Evolutionary conservation across 495 filamentous ascomycete species (phyloP), one percentile per base, ranked within the genome.

Genomic region (Aspergillus ostianus): DNA sequence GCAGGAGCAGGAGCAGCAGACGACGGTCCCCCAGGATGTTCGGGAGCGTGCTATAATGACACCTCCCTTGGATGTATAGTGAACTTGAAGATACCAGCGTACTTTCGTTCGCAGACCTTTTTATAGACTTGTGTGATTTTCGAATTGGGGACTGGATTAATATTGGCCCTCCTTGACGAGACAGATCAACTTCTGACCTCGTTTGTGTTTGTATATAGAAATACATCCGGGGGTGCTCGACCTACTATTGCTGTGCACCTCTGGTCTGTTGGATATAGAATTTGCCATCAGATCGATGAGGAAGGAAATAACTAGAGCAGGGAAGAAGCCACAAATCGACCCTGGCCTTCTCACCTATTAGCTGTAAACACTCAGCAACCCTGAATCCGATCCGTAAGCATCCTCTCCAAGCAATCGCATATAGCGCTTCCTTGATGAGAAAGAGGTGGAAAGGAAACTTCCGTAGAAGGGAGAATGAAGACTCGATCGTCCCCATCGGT

Each of bases 341-440:
- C 30, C 23, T 32, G 29, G 29, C 10, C 13, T 41, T 41, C 36
- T 41, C 36, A 17, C 6, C 36, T 41, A 17, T 32, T 32, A 7
- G 30, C 10, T 32, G 30, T 12, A 2, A 26, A 26, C 23, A 26
- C 23, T 26, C 30, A 32, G 30, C 7, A 45, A 20, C 4, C 20
- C 27, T 29, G 21, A 19, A 44, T 53, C 27, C 50, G 13, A 30
- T 29, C 51, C 47, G 17, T 21, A 36, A 45, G 15, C 52, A 61
- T 77, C 77, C 75, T 79, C 77, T 77, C 75, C 70, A 74, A 79
- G 62, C 69, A 72, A 57, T 55, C 71, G 70, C 75, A 62, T 78
- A 58, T 75, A 79, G 74, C 70, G 73, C 53, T 61, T 58, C 58
- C 66, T 72, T 72, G 68, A 59, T 79, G 77, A 79, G 77, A 76